A percentile compares a stretch with the other conserved stretches of the same genome.
These are phyloP conservation scores for Cadophora sp. DNA, from an alignment of 2,329 filamentous ascomycete genomes.

Conservation along the genomic window DNA sequence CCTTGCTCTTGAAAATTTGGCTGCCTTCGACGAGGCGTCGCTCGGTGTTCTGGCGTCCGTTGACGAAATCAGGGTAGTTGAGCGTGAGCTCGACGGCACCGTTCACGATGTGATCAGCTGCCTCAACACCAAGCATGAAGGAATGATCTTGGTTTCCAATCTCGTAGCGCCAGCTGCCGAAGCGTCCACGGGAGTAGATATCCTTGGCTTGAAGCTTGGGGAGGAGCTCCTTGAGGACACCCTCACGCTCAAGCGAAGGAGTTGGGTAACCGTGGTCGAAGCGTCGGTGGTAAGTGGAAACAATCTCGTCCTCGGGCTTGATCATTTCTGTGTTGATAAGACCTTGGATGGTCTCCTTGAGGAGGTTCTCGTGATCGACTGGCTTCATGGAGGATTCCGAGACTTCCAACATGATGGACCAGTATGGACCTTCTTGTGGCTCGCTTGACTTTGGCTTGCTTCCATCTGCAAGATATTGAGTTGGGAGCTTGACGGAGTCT, in stretches of 20 bases:
- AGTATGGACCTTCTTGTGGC: constrained; percentile 90
- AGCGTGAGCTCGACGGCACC: constrained; percentile 77
- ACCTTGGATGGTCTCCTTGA: constrained; percentile 92
- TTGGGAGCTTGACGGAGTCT: constrained; percentile 82
- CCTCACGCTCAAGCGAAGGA: constrained; percentile 92
- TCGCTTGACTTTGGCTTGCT: constrained; percentile 76
- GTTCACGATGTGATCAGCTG: constrained; percentile 75
- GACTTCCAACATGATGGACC: constrained; percentile 99
- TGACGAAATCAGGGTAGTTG: constrained; percentile 82
- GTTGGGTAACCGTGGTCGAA: constrained; percentile 99
- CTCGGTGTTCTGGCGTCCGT: constrained; percentile 52
- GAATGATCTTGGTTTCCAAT: constrained; percentile 79
- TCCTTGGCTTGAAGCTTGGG: constrained; percentile 90
- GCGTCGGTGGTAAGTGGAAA: constrained; percentile 96
- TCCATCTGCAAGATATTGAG: constrained; percentile 84
- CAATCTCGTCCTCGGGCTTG: constrained; percentile 87
- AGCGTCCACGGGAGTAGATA: constrained; percentile 95
- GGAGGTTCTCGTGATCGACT: constrained; percentile 82
- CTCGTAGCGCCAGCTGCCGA: constrained; percentile 96
- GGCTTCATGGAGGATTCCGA: constrained; percentile 97
- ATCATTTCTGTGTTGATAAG: constrained; percentile 99
- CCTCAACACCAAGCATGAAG: constrained; percentile 80
- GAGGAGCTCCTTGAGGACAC: constrained; percentile 88
- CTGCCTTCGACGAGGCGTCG: constrained; percentile 47
- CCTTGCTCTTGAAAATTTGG: constrained; percentile 44